These are phyloP conservation scores for Cryphonectria naterciae DNA, from an alignment of 2,329 filamentous ascomycete genomes.

Conservation along the genomic window DNA sequence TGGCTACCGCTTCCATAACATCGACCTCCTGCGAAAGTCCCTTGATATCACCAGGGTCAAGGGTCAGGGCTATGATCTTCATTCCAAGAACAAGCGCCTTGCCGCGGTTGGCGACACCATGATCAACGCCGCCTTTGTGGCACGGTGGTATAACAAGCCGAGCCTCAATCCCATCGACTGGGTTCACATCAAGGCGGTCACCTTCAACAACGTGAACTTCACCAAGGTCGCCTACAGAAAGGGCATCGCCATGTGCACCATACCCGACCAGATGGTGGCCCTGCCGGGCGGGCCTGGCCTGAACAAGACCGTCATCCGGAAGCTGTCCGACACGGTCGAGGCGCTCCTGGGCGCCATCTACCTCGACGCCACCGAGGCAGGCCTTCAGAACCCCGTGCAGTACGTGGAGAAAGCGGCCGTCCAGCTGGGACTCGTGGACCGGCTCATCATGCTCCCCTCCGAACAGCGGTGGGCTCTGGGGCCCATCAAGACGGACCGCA, in stretches of 20 bases:
- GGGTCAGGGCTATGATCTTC: neutral
- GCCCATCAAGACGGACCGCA: neutral
- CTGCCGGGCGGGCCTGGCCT: neutral
- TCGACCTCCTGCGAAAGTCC: slow-evolving; percentile 37
- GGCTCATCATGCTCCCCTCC: neutral
- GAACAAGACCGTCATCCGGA: neutral
- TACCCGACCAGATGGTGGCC: slow-evolving; percentile 8
- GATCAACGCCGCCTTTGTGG: neutral
- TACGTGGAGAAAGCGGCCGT: neutral
- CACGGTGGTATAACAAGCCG: slow-evolving; percentile 6
- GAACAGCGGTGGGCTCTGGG: slow-evolving; percentile 8
- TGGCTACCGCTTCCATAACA: slow-evolving; percentile 34
- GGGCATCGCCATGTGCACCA: slow-evolving; percentile 12
- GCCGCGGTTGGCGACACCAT: slow-evolving; percentile 20
- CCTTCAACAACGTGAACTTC: slow-evolving; percentile 14
- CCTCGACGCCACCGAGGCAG: slow-evolving; percentile 8
- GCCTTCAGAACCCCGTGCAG: neutral
- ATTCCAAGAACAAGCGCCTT: slow-evolving; percentile 16
- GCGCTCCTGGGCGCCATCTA: slow-evolving; percentile 24
- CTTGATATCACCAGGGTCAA: slow-evolving; percentile 29
- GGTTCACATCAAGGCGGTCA: neutral
- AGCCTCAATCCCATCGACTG: neutral
- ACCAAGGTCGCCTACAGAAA: neutral
- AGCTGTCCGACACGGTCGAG: slow-evolving; percentile 21
- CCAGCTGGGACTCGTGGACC: slow-evolving; percentile 14